Evolutionary conservation across 805 yeast species (phyloP), one percentile per base, ranked within the genome.

Genomic region (baker's yeast (Saccharomyces cerevisiae)): DNA sequence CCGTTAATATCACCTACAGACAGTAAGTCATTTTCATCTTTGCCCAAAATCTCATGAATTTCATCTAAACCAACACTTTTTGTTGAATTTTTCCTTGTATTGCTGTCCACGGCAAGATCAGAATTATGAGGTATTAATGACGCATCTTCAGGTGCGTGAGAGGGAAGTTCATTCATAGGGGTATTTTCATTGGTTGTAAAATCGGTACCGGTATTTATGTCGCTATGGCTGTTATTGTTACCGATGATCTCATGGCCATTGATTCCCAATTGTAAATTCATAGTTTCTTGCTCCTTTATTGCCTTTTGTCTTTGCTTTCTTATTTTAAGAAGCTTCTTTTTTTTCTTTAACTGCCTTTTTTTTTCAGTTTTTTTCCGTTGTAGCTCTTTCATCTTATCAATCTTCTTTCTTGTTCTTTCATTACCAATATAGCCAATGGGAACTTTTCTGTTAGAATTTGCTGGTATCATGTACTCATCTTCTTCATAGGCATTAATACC

Each of bases 401-500:
- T 67, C 59, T 66, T 69, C 55, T 64, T 64, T 53, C 72, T 59
- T 8, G 72, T 69, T 29, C 70, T 61, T 53, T 67, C 71, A 52
- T 64, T 68, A 11, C 73, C 73, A 30, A 69, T 63, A 55, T 68
- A 69, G 21, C 73, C 72, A 30, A 69, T 66, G n/a, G 73, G 73
- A 11, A 61, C 69, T 48, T 67, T 67, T 48, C 63, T 62, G 4
- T 64, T 64, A 2, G 69, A 61, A 48, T 63, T 59, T 11, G 57
- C 59, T 9, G 71, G 70, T 11, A 64, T 49, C 61, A 68, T 61
- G 48, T 58, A 66, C 52, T 68, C 69, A 50, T 66, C 69, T 13
- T 65, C 71, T 17, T 68, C 72, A 47, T 65, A 60, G 36, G 66
- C 59, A 29, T 69, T 65, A 10, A 80, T 70, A 11, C 87, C 86